Percentiles rank a stretch among this genome's conserved stretches.
Evolutionary conservation across 2,329 filamentous ascomycete species (phyloP).

Genomic region (Hortaea sp.): DNA sequence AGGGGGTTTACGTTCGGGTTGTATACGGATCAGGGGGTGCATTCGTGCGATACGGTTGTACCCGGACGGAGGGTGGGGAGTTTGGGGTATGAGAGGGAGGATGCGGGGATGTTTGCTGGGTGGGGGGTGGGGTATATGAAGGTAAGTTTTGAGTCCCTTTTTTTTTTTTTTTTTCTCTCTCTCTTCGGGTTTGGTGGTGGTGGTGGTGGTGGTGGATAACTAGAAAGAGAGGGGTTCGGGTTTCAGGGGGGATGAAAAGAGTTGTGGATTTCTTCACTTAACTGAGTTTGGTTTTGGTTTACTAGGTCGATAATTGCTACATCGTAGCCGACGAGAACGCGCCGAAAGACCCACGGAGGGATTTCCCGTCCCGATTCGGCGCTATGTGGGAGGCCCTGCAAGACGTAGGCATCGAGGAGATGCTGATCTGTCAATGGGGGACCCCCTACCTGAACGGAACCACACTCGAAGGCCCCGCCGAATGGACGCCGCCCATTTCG

Average conservation of each 20-base stretch:
- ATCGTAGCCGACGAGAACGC: slow-evolving; percentile 18
- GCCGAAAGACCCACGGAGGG: slow-evolving; percentile 19
- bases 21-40: slow-evolving; percentile 35
- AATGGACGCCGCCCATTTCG: slow-evolving; percentile 21
- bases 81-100: slow-evolving; percentile 15
- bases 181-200: no score
- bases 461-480: slow-evolving; percentile 17
- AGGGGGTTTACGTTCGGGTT: slow-evolving; percentile 42
- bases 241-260: no score
- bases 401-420: slow-evolving; percentile 20
- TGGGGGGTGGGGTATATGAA: slow-evolving; percentile 15
- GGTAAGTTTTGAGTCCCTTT: no score
- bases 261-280: no score
- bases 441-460: slow-evolving; percentile 15
- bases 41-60: slow-evolving; percentile 14
- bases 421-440: slow-evolving; percentile 21
- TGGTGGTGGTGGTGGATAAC: no score
- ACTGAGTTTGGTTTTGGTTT: background rate
- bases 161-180: no score
- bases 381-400: slow-evolving; percentile 18
- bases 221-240: no score
- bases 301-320: slow-evolving; percentile 15
- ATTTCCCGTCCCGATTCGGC: slow-evolving; percentile 18
- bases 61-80: slow-evolving; percentile 7
- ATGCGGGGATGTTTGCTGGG: slow-evolving; percentile 17